Evolutionary conservation across 345 rosid species (phyloP).

Genomic region (Linum usitatissimum): DNA sequence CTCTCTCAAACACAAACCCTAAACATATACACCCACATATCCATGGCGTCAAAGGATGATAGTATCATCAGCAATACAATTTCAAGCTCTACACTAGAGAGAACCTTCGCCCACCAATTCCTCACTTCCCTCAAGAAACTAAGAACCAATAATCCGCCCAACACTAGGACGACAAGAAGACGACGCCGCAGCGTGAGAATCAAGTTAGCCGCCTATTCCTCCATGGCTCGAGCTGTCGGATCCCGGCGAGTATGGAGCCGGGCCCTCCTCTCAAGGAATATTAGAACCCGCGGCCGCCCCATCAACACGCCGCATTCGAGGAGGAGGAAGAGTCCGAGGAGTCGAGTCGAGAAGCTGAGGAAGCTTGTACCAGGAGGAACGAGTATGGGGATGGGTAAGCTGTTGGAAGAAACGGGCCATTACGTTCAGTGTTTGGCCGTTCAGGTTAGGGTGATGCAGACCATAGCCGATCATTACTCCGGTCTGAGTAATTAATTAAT

Average conservation of each 20-base stretch:
- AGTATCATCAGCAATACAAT: too few species aligned
- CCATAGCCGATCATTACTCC: slow-evolving; percentile 19
- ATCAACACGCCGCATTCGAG: not conserved
- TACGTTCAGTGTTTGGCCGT: slow-evolving; percentile 25
- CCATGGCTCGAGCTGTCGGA: slow-evolving; percentile 29
- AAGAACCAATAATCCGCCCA: not conserved
- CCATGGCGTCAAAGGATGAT: not conserved
- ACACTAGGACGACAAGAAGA: not conserved
- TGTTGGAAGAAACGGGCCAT: slow-evolving; percentile 34
- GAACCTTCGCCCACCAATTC: slow-evolving; percentile 22
- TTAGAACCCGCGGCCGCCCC: slow-evolving; percentile 6
- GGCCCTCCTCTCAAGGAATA: slow-evolving; percentile 24
- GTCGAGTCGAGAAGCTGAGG: slow-evolving; percentile 12
- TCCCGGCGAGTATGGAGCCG: slow-evolving; percentile 29
- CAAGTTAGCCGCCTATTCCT: slow-evolving; percentile 23
- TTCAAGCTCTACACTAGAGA: not conserved
- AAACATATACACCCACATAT: not conserved
- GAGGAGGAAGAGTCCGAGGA: not conserved
- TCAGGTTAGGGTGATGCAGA: slow-evolving; percentile 34
- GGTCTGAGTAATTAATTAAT: too few species aligned
- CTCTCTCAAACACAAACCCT: slow-evolving; percentile 9
- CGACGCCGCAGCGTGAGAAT: slow-evolving; percentile 12
- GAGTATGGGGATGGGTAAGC: slow-evolving; percentile 20
- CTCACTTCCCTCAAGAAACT: slow-evolving; percentile 17
- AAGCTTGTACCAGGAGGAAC: slow-evolving; percentile 32